Evolutionary conservation across 1,139 yeast species (phyloP), one percentile per base, ranked within the genome.

Genomic region (Geotrichum bryndzae): DNA sequence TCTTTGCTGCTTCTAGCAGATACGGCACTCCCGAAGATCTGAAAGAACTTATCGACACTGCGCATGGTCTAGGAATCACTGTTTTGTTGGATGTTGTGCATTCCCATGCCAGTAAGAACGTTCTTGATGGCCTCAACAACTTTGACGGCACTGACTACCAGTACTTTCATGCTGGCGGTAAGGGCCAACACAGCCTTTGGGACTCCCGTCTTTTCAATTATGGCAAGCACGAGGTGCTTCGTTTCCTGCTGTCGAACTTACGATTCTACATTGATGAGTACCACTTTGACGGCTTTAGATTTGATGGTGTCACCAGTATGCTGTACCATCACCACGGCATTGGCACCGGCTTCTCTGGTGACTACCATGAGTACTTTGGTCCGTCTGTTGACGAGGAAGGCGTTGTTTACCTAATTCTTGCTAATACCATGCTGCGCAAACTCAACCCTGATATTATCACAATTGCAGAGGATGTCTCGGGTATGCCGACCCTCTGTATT

Each of bases 251-350:
- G 65, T 86, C 96, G n/a, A 94, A 94, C 74, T 79, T 94, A 72
- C 88, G 92, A 65, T 94, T 83, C 73, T 94, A 85, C 76, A 77
- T 91, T 61, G 96, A 91, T 60, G 91, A 84, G 65, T 94, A 85
- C 75, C 81, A 84, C 63, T 94, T 94, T 75, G 99, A 94, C 72
- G 99, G 99, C 5, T 94, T 92, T 77, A 80, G 99, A 71, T 94
- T 94, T 68, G 99, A 94, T 73, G 99, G 99, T 65, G 97, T 94
- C 57, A 94, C 98, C 27, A 84, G 91, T 66, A 92, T 94, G 96
- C 78, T 94, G 57, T 94, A 94, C 73, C 75, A 81, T 57, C 98
- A 94, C 72, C 99, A 94, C 72, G 99, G 99, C 56, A 84, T 90
- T 65, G 90, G 94, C 60, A 86, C 87, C 61, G 88, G 89, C 52